phyloP scores from a whole-genome alignment of 2,329 filamentous ascomycete species.

The Talaromyces sp. region DNA sequence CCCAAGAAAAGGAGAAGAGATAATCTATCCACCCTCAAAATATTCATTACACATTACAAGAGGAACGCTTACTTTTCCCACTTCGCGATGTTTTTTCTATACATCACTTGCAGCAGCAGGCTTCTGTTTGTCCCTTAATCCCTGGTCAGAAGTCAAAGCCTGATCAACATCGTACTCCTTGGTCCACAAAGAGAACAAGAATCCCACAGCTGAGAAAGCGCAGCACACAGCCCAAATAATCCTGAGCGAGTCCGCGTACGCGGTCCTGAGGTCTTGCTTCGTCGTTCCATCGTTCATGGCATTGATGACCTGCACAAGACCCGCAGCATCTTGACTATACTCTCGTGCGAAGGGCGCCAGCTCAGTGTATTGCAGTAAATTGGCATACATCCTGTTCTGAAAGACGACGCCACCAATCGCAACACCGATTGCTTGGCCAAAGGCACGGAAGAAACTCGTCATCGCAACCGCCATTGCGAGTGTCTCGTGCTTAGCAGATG shows the following conservation, averaged over 20 bases:
- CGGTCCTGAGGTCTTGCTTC: constrained; percentile 48
- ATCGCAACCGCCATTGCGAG: constrained; percentile 61
- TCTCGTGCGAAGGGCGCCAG: constrained; percentile 48
- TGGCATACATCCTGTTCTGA: constrained; percentile 52
- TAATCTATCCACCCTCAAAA: not conserved
- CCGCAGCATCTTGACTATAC: constrained; percentile 58
- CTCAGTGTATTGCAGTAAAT: constrained; percentile 38
- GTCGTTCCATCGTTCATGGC: constrained; percentile 45
- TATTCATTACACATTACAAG: not conserved
- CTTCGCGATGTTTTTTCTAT: not conserved
- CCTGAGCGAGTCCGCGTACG: constrained; percentile 54
- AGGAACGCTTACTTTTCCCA: not conserved
- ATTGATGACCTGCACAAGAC: constrained; percentile 58
- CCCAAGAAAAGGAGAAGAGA: not conserved
- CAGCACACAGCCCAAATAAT: constrained; percentile 58
- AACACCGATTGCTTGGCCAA: constrained; percentile 65
- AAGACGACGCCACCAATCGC: constrained; percentile 67
- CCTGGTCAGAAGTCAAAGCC: constrained; percentile 34
- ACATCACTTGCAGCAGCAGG: not conserved
- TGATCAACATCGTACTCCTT: constrained; percentile 47
- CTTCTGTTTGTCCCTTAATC: constrained; percentile 22
- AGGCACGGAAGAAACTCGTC: constrained; percentile 64
- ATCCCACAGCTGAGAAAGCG: constrained; percentile 50
- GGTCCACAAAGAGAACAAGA: constrained; percentile 53
- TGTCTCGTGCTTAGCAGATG: constrained; percentile 55